Conservation (phyloP, 306 rosid genomes). For the Cicer cuneatum region DNA sequence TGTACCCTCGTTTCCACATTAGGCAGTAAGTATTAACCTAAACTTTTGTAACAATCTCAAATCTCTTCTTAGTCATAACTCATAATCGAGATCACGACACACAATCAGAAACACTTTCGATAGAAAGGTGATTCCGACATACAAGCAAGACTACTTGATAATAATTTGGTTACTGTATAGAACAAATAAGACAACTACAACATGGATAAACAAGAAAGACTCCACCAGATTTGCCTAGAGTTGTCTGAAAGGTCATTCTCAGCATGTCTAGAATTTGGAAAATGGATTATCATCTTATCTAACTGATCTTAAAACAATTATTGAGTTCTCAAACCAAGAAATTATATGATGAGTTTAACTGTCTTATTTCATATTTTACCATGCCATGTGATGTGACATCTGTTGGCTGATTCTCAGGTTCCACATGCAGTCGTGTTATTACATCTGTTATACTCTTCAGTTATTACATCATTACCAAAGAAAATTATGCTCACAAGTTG, state of each 20-base stretch:
- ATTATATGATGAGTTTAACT: not conserved
- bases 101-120: conserved; percentile 6
- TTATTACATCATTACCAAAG: not conserved
- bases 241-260: not conserved
- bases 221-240: not conserved
- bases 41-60: conserved; percentile 15
- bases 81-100: conserved; percentile 15
- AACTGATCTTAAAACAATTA: not conserved
- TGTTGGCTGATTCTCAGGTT: conserved; percentile 3
- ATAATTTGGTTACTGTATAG: not conserved
- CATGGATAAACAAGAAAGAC: conserved; percentile 10
- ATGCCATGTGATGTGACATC: conserved; percentile 17
- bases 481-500: conserved; percentile 15
- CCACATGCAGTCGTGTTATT: conserved; percentile 14
- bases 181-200: conserved; percentile 29
- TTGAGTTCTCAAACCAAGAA: conserved; percentile 21
- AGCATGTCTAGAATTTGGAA: conserved; percentile 19
- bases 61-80: conserved; percentile 3
- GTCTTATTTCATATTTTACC: conserved; percentile 23
- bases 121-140: conserved; percentile 5
- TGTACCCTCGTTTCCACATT: conserved; percentile 8
- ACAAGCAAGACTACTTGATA: conserved; percentile 15
- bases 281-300: conserved; percentile 19
- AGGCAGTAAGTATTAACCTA: conserved; percentile 20
- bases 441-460: not conserved